Evolutionary conservation across 2,329 filamentous ascomycete genomes (phyloP).

Genomic region (Aureobasidium namibiae): DNA sequence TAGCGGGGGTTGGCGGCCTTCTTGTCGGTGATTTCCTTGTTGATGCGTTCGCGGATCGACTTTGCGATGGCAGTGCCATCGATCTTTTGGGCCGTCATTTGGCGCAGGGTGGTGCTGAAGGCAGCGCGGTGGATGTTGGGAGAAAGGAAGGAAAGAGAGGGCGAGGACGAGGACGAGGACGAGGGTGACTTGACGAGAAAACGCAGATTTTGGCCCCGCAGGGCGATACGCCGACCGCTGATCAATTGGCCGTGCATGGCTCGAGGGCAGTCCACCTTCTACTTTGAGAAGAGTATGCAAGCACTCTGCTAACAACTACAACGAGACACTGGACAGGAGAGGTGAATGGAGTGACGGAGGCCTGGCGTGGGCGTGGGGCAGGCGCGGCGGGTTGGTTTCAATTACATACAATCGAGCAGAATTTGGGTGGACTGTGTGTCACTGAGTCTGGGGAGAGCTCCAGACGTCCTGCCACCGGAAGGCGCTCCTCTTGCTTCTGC

Average conservation of each 20-base stretch:
- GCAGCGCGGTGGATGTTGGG: slow-evolving; percentile 11
- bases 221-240: slow-evolving; percentile 10
- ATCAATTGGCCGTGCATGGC: slow-evolving; percentile 14
- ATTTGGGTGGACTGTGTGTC: slow-evolving; percentile 7
- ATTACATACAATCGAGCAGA: slow-evolving; percentile 6
- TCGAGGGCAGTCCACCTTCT: background rate
- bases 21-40: slow-evolving; percentile 68
- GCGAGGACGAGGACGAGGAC: background rate
- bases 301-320: background rate
- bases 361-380: slow-evolving; percentile 10
- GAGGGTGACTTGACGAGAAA: too few relatives aligned
- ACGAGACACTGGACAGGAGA: background rate
- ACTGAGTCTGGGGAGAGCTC: slow-evolving; percentile 3
- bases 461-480: background rate
- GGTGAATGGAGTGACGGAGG: background rate
- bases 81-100: slow-evolving; percentile 83
- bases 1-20: slow-evolving; percentile 80
- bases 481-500: background rate
- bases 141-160: background rate
- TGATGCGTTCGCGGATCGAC: slow-evolving; percentile 74
- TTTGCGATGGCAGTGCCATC: slow-evolving; percentile 95
- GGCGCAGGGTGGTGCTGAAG: slow-evolving; percentile 47
- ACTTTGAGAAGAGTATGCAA: background rate
- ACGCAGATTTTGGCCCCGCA: slow-evolving; percentile 13
- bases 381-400: slow-evolving; percentile 5